Evolutionary conservation across 139 green algal genomes (phyloP).

Genomic region (Chlamydomonas schloesseri): DNA sequence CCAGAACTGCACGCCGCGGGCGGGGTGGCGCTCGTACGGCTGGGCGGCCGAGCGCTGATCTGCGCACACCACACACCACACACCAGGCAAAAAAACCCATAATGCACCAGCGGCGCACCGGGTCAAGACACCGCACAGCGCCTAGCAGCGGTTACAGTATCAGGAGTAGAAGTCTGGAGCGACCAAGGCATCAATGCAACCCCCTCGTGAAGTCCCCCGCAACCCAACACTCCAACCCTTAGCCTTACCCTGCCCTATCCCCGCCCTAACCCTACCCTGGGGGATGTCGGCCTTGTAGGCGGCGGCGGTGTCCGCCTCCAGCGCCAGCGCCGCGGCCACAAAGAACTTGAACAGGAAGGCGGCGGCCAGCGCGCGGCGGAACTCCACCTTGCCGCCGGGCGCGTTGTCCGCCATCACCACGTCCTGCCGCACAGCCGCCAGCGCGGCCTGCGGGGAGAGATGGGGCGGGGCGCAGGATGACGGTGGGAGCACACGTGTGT

Average conservation of each 20-base stretch:
- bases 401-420: conserved; percentile 79
- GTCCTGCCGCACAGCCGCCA: conserved; percentile 82
- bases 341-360: conserved; percentile 98
- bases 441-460: conserved; percentile 41
- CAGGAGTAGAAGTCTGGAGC: too few relatives aligned
- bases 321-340: conserved; percentile 54
- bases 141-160: too few relatives aligned
- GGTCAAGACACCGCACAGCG: too few relatives aligned
- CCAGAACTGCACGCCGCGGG: conserved; percentile 91
- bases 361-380: conserved; percentile 83
- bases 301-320: conserved; percentile 46
- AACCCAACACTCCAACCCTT: too few relatives aligned
- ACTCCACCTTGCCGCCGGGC: conserved; percentile 94
- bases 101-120: too few relatives aligned
- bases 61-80: neutral
- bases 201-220: too few relatives aligned
- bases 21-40: conserved; percentile 71
- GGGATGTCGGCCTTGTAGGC: conserved; percentile 37
- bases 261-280: neutral
- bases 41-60: conserved; percentile 46
- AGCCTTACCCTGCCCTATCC: neutral
- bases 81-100: neutral
- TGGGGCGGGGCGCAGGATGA: too few relatives aligned
- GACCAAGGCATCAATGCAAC: too few relatives aligned
- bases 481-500: too few relatives aligned